A percentile compares a stretch with the other conserved stretches of the same genome.
Evolutionary conservation across 1,284 basidiomycete species (phyloP).

Genomic region (Anthracocystis walkeri): DNA sequence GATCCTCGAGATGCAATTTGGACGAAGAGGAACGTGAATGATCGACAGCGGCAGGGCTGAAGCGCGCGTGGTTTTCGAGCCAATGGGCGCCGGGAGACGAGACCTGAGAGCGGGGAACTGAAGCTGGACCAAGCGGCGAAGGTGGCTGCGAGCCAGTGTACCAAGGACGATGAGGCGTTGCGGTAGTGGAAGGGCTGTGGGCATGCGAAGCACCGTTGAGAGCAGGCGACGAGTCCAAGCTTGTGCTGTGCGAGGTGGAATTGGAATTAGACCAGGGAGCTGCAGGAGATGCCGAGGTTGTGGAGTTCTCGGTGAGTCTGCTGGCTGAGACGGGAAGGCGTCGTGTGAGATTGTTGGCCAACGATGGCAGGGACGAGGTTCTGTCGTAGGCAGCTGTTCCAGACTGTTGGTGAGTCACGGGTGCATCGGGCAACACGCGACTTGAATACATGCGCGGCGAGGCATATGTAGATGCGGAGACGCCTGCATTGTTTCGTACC

Average conservation of each 20-base stretch:
- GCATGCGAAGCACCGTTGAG: constrained; percentile 21
- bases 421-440: constrained; percentile 12
- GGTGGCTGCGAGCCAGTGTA: constrained; percentile 34
- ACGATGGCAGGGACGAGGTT: constrained; percentile 10
- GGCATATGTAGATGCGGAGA: constrained; percentile 10
- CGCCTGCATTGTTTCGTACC: constrained; percentile 2
- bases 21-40: constrained; percentile 11
- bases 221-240: constrained; percentile 15
- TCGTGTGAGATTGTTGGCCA: constrained; percentile 9
- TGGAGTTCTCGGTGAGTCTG: constrained; percentile 19
- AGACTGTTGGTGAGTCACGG: constrained; percentile 6
- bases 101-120: constrained; percentile 26
- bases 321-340: constrained; percentile 40
- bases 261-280: not conserved
- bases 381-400: constrained; percentile 14
- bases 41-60: constrained; percentile 17
- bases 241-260: constrained; percentile 11
- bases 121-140: constrained; percentile 24
- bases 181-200: constrained; percentile 28
- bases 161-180: constrained; percentile 26
- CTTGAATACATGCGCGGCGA: constrained; percentile 19
- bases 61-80: constrained; percentile 28
- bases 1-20: constrained; percentile 27
- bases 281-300: not conserved
- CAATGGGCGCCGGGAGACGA: constrained; percentile 27